phyloP scores from a whole-genome alignment of 768 basidiomycete genomes.

The Neoboletus brunneissimus region DNA sequence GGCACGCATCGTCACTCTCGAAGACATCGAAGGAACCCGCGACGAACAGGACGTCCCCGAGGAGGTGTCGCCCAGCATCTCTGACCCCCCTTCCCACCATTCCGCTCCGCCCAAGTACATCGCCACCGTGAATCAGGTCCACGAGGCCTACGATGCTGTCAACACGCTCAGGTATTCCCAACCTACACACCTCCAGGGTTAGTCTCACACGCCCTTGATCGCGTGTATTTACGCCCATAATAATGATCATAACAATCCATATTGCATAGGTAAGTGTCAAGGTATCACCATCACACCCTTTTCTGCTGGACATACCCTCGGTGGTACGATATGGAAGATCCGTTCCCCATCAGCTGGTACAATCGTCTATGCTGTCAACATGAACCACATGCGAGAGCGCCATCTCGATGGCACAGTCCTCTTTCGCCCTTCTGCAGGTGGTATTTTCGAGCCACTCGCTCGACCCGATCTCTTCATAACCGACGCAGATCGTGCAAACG shows the following conservation, averaged over 20 bases:
- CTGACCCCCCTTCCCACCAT: slow-evolving; percentile 13
- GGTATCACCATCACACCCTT: slow-evolving; percentile 94
- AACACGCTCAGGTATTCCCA: slow-evolving; percentile 94
- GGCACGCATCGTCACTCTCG: slow-evolving; percentile 86
- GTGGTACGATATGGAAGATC: slow-evolving; percentile 98
- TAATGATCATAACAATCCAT: background rate
- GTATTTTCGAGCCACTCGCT: slow-evolving; percentile 81
- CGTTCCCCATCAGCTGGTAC: slow-evolving; percentile 97
- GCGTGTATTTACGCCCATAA: slow-evolving; percentile 1
- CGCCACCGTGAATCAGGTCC: slow-evolving; percentile 78
- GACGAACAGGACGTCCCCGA: slow-evolving; percentile 64
- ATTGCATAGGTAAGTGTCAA: slow-evolving; percentile 73
- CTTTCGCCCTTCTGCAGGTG: slow-evolving; percentile 68
- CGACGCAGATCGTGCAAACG: slow-evolving; percentile 80
- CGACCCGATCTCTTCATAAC: slow-evolving; percentile 93
- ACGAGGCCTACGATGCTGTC: slow-evolving; percentile 89
- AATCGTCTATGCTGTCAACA: slow-evolving; percentile 88
- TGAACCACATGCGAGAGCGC: slow-evolving; percentile 95
- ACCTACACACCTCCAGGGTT: slow-evolving; percentile 92
- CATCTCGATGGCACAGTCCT: slow-evolving; percentile 94
- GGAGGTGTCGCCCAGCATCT: slow-evolving; percentile 22
- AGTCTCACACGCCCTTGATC: slow-evolving; percentile 19
- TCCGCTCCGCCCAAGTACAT: slow-evolving; percentile 49
- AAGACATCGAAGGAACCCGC: slow-evolving; percentile 80
- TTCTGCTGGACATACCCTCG: slow-evolving; percentile 91